Percentiles rank a stretch among this genome's conserved stretches.
phyloP scores from a whole-genome alignment of 2,329 filamentous ascomycete genomes.

The Hortaea sp. region DNA sequence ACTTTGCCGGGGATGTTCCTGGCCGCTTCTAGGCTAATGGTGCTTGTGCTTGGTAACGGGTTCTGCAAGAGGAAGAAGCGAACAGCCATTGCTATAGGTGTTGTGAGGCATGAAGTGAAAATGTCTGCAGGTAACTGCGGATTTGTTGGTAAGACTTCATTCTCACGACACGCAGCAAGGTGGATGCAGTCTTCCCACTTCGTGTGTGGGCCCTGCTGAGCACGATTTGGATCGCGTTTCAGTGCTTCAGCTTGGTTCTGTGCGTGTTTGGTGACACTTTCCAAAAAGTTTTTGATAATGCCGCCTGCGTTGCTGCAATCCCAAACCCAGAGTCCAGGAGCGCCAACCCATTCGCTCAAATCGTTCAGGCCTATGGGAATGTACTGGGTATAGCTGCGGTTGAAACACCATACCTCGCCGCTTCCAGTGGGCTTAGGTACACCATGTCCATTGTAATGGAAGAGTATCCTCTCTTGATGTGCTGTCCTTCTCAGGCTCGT shows the following conservation, averaged over 20 bases:
- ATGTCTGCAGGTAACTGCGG: slow-evolving; percentile 86
- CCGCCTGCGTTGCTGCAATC: slow-evolving; percentile 96
- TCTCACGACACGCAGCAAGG: slow-evolving; percentile 79
- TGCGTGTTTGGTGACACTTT: slow-evolving; percentile 90
- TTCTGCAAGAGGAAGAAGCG: slow-evolving; percentile 96
- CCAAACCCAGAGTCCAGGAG: slow-evolving; percentile 93
- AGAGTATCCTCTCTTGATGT: slow-evolving; percentile 90
- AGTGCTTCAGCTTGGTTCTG: slow-evolving; percentile 71
- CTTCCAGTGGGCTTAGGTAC: slow-evolving; percentile 92
- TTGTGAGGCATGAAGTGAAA: slow-evolving; percentile 92
- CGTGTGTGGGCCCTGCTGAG: slow-evolving; percentile 13
- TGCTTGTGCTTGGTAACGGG: slow-evolving; percentile 48
- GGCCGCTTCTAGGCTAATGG: slow-evolving; percentile 68
- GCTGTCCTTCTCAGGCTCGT: slow-evolving; percentile 81
- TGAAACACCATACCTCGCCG: slow-evolving; percentile 98
- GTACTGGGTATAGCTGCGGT: slow-evolving; percentile 97
- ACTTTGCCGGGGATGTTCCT: slow-evolving; percentile 83
- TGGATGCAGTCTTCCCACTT: slow-evolving; percentile 85
- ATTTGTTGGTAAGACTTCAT: slow-evolving; percentile 90
- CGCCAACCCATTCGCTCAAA: slow-evolving; percentile 88
- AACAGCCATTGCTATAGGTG: slow-evolving; percentile 92
- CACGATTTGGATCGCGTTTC: slow-evolving; percentile 53
- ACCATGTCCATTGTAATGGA: slow-evolving; percentile 97
- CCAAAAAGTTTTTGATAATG: slow-evolving; percentile 88
- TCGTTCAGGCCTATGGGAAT: slow-evolving; percentile 95